phyloP scores from a whole-genome alignment of 768 basidiomycete genomes.

The Boletus subparvulus region DNA sequence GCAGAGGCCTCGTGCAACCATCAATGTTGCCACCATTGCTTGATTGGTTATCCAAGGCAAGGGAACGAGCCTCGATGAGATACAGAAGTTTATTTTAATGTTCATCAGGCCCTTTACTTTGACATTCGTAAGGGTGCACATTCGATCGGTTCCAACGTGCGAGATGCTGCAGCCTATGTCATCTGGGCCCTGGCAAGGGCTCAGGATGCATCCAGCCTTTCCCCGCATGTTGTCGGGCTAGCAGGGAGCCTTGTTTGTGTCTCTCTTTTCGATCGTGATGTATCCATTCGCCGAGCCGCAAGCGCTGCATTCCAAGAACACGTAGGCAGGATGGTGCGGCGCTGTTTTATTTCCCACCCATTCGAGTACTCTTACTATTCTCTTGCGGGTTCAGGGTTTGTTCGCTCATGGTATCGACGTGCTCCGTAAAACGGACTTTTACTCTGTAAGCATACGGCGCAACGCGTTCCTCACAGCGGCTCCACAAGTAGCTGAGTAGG shows the following conservation, averaged over 20 bases:
- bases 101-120: slow-evolving; percentile 77
- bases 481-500: slow-evolving; percentile 83
- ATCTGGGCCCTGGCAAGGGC: slow-evolving; percentile 92
- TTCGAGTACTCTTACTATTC: slow-evolving; percentile 15
- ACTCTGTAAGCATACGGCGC: slow-evolving; percentile 81
- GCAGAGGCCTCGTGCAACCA: slow-evolving; percentile 68
- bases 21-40: slow-evolving; percentile 62
- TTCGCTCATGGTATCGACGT: slow-evolving; percentile 96
- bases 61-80: slow-evolving; percentile 10
- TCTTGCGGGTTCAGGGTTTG: slow-evolving; percentile 55
- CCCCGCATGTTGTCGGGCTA: slow-evolving; percentile 60
- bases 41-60: slow-evolving; percentile 79
- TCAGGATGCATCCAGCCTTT: slow-evolving; percentile 56
- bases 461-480: slow-evolving; percentile 86
- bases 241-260: slow-evolving; percentile 74
- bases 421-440: slow-evolving; percentile 90
- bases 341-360: neutral
- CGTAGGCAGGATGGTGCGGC: slow-evolving; percentile 85
- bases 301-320: slow-evolving; percentile 98
- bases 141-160: slow-evolving; percentile 90
- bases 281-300: slow-evolving; percentile 91
- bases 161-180: slow-evolving; percentile 93
- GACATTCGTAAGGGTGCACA: slow-evolving; percentile 91
- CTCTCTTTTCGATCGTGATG: slow-evolving; percentile 88
- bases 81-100: slow-evolving; percentile 12